Percentiles rank a stretch among this genome's conserved stretches.
Evolutionary conservation across 495 filamentous ascomycete species (phyloP).

Genomic region (Trichoderma parareesei): DNA sequence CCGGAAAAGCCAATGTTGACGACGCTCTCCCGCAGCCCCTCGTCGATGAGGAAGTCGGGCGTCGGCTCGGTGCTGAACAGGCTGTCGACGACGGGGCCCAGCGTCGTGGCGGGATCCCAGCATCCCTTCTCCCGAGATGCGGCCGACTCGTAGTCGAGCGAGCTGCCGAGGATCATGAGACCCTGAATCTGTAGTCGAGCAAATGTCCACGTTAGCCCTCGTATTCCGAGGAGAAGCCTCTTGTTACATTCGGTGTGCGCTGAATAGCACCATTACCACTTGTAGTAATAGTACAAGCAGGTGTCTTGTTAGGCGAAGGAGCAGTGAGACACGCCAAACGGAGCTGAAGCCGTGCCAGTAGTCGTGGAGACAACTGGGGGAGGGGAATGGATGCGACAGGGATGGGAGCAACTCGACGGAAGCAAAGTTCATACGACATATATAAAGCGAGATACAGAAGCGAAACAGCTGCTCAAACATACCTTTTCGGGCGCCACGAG

Average conservation of each 20-base stretch:
- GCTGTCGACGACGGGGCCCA: conserved; percentile 34
- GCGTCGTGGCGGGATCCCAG: conserved; percentile 45
- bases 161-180: conserved; percentile 53
- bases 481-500: conserved; percentile 51
- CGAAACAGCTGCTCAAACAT: background rate
- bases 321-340: background rate
- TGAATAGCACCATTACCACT: background rate
- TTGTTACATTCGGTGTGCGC: background rate
- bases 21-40: conserved; percentile 48
- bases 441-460: background rate
- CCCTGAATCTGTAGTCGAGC: conserved; percentile 39
- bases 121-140: conserved; percentile 43
- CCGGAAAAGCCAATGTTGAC: conserved; percentile 49
- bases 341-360: background rate
- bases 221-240: background rate
- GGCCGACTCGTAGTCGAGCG: conserved; percentile 53
- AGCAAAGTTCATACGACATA: background rate
- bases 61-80: conserved; percentile 39
- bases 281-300: background rate
- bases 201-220: background rate
- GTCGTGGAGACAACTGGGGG: background rate
- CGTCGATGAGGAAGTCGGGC: conserved; percentile 45
- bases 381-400: background rate
- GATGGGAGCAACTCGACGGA: background rate
- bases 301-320: background rate